Evolutionary conservation across 768 basidiomycete genomes (phyloP), one percentile per base, ranked within the genome.

Genomic region (Lentinula raphanica): DNA sequence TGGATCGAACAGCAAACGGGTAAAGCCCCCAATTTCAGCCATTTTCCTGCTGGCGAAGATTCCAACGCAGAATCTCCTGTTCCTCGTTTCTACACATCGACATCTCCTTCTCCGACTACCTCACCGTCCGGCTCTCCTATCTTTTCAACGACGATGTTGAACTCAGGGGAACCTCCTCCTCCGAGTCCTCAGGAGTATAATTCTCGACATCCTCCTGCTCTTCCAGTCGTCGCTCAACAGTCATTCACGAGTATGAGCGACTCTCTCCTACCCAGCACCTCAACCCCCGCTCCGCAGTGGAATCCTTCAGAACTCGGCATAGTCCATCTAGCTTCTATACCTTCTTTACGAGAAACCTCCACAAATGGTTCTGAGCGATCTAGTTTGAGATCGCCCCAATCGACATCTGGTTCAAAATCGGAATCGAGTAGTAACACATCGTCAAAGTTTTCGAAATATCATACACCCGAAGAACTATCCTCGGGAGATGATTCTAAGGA

Each of bases 291-390:
- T 5, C 58, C 53, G 21, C 71, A 74, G 3, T 73, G 75, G 62
- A 78, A 77, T 59, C 70, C 69, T 12, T 76, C 76, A 13, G 72
- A 76, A 59, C 71, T 68, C 56, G 76, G 74, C 15, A 59, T 78
- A 42, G 76, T 79, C 13, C 77, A 76, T 67, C 66, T 79, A 2
- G 71, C 74, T 3, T 73, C 76, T 15, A 55, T 74, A 2, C 19
- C 51, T 28, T 65, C 68, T 9, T 48, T 67, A 1, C 60, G 19
- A 17, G 27, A 35, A 3, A 19, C 19, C 28, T 54, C 63, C 1
- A 8, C 27, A 17, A 25, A 40, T 17, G 55, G 28, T 17, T 46
- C 49, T 1, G 40, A 27, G 58, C 49, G 42, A n/a, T n/a, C n/a
- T n/a, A n/a, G n/a, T n/a, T n/a, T n/a, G 5, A 50, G 11, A 27